These are phyloP conservation scores for Monosporozyma solicola DNA, from an alignment of 805 yeast genomes.

Conservation along the genomic window DNA sequence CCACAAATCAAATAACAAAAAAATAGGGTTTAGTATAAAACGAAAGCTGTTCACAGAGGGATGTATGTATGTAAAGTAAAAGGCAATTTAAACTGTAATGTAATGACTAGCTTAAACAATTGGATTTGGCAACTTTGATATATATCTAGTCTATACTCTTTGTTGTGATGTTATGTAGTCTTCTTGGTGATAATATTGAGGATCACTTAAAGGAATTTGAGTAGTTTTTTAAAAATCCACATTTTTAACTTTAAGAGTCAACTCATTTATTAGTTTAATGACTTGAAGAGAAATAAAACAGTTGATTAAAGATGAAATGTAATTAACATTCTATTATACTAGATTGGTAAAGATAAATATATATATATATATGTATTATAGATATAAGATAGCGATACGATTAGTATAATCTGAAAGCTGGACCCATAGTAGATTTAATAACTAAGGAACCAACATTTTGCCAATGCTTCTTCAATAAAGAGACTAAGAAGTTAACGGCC, in stretches of 20 bases:
- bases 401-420: constrained; percentile 98
- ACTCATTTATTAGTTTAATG: too few species aligned
- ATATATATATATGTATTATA: not conserved
- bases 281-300: not conserved
- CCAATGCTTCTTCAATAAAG: constrained; percentile 99
- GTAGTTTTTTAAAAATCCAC: too few species aligned
- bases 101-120: too few species aligned
- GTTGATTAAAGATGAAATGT: not conserved
- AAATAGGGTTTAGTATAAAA: not conserved
- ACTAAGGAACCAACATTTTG: constrained; percentile 99
- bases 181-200: too few species aligned
- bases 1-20: not conserved
- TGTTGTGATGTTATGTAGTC: too few species aligned
- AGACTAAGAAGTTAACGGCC: constrained; percentile 98
- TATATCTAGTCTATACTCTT: too few species aligned
- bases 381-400: constrained; percentile 22
- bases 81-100: too few species aligned
- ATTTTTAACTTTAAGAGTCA: too few species aligned
- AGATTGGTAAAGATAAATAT: not conserved
- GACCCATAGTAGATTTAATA: constrained; percentile 99
- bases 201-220: too few species aligned
- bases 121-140: too few species aligned
- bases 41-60: not conserved
- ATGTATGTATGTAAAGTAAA: too few species aligned
- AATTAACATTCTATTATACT: not conserved